Base-by-base conservation (phyloP, 805 yeast species). In the Candida multigemmis region DNA sequence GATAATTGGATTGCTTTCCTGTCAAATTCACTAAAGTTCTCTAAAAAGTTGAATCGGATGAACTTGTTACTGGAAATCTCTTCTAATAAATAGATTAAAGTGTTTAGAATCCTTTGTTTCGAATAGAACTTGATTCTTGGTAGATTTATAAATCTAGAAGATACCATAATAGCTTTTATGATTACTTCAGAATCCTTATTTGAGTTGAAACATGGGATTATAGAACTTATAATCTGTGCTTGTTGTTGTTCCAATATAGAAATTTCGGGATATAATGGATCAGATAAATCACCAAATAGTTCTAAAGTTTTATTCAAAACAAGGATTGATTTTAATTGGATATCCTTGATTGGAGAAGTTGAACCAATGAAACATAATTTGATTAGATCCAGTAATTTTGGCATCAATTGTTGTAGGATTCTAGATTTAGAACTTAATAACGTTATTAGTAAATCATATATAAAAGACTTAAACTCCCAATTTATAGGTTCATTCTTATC, bases 161-260 rank as follows among this genome's bases (percentile, higher is more conserved):
- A 73, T 2, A 86, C 80, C 21, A 71, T 71, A 19, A 89, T 69
- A 0, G 96, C 95, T 28, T 70, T 71, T 13, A 82, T 71, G 1
- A 89, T 86, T 1, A 85, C 67, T 19, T 69, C 68, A 1, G 93
- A 73, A 8, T 79, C 76, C 31, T 86, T 77, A 12, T 77, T 87
- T 3, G 68, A 59, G 18, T 68, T 68, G 53, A 91, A 89, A 7
- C 94, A 84, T 0, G 96, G 95, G 25, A 85, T 70, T 30, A 89
- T 62, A 0, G 97, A 94, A 32, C 94, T 78, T 7, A 83, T 77
- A 7, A 91, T 83, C 41, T 85, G 96, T 0, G 97, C 97, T 42
- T 91, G 96, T 43, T 82, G 94, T 51, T 87, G 96, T 38, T 83
- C 94, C 22, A 89, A 56, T 7, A 86, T 63, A 0, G 89, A 70